Evolutionary conservation across 768 basidiomycete species (phyloP).

Genomic region (Leccinellum albellum): DNA sequence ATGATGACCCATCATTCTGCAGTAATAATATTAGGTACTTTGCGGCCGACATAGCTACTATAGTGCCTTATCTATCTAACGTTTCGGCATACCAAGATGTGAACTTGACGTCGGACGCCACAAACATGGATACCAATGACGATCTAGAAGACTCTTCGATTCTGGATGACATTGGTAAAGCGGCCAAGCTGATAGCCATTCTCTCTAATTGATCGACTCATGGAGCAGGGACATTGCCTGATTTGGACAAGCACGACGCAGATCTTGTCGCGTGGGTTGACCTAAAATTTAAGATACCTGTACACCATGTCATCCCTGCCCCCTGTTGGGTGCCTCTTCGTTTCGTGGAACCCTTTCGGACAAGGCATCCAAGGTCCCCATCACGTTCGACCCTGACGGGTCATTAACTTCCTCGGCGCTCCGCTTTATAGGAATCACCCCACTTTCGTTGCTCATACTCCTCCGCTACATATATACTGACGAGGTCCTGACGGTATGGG

Average conservation of each 20-base stretch:
- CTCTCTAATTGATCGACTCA: not conserved
- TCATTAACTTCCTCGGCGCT: constrained; percentile 2
- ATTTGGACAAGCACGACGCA: constrained; percentile 46
- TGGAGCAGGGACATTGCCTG: not conserved
- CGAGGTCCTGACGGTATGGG: constrained; percentile 78
- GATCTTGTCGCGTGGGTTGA: constrained; percentile 56
- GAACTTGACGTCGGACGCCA: not conserved
- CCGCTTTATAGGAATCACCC: constrained; percentile 51
- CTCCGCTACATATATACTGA: constrained; percentile 87
- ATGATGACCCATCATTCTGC: too few species aligned
- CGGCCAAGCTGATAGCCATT: constrained; percentile 22
- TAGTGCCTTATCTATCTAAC: constrained; percentile 55
- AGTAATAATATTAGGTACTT: too few species aligned
- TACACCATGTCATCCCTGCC: constrained; percentile 63
- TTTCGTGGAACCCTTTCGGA: constrained; percentile 28
- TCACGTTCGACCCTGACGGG: constrained; percentile 20
- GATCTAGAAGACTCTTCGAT: constrained; percentile 39
- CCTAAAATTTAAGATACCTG: constrained; percentile 47
- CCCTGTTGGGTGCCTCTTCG: constrained; percentile 51
- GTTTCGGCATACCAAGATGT: not conserved
- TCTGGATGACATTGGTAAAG: constrained; percentile 33
- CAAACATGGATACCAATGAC: constrained; percentile 24
- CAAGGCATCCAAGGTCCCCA: constrained; percentile 25
- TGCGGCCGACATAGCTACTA: constrained; percentile 57
- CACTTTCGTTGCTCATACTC: constrained; percentile 69